Conservation (phyloP, 257 asterid species). For the Linaria vulgaris region DNA sequence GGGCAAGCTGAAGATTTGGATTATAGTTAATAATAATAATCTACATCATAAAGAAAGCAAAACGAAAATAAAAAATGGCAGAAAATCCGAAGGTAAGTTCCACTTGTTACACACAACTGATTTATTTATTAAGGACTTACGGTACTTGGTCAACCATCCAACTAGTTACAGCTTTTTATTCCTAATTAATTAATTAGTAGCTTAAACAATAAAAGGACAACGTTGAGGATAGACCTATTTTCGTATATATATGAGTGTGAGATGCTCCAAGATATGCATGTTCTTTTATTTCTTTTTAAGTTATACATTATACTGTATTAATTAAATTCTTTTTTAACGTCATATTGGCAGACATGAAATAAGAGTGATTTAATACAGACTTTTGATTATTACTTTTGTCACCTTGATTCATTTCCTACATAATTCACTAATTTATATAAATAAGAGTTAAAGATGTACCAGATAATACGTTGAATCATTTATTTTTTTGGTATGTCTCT, state of each 20-base stretch:
- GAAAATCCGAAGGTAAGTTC: slow-evolving; percentile 23
- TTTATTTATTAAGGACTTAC: slow-evolving; percentile 4
- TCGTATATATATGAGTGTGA: background rate
- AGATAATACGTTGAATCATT: too few relatives aligned
- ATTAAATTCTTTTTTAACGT: background rate
- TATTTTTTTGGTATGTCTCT: too few relatives aligned
- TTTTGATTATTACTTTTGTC: background rate
- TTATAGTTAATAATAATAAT: slow-evolving; percentile 6
- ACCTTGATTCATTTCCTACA: too few relatives aligned
- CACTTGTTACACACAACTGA: slow-evolving; percentile 19
- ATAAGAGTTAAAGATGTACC: too few relatives aligned
- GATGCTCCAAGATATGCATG: slow-evolving; percentile 18
- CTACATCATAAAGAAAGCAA: slow-evolving; percentile 18
- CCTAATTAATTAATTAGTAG: background rate
- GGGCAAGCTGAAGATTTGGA: slow-evolving; percentile 32
- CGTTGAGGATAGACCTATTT: background rate
- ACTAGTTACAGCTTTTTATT: slow-evolving; percentile 14
- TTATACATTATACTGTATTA: background rate
- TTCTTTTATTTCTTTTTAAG: background rate
- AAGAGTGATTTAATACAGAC: background rate
- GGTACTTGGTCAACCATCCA: slow-evolving; percentile 47
- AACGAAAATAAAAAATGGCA: slow-evolving; percentile 15
- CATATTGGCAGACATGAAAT: background rate
- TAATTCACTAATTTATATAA: too few relatives aligned
- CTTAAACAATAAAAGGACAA: slow-evolving; percentile 14